Base-by-base conservation (phyloP, 495 filamentous ascomycete species). In the Lasiosphaeria miniovina region DNA sequence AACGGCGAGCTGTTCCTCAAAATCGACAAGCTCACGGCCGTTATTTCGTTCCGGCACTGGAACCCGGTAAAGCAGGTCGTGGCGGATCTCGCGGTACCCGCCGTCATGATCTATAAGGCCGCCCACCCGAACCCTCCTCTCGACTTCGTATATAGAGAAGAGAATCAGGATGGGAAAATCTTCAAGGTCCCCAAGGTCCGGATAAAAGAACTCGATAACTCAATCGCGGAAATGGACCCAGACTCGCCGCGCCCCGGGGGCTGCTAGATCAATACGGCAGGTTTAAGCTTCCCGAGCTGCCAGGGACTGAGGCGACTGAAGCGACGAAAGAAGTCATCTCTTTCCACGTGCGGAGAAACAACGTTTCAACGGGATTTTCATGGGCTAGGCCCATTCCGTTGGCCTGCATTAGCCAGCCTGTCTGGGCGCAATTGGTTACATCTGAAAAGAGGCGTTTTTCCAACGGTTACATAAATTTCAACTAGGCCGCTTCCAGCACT, bases 21-120 rank as follows among this genome's bases (percentile, higher is more conserved):
- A 49, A 50, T 65, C 11, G 63, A 65, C 38, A 52, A 54, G 14
- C 41, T 40, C 35, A 61, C 63, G 0, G 54, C 36, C 12, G 63
- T 65, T 10, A 36, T 65, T 12, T 65, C 63, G 17, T 65, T 60
- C 45, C 51, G 57, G 24, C 57, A 62, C 54, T 57, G 57, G 56
- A 62, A 59, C 77, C 82, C 63, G 74, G 74, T 65, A 51, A 67
- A 67, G 45, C 65, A 67, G 59, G 53, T 67, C 14, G 57, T 67
- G 4, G 65, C 65, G 8, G 65, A 67, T 32, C 35, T 67, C 14
- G 61, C 65, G 15, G 24, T 41, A 50, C 65, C 65, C 3, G 65
- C 65, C 5, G 35, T 56, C 7, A 38, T 65, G 35, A 52, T 65
- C 3, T 65, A 60, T 54, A 55, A 48, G n/a, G 35, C 60, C 3